phyloP scores from a whole-genome alignment of 805 yeast genomes.

The Blastobotrys chiropterorum region DNA sequence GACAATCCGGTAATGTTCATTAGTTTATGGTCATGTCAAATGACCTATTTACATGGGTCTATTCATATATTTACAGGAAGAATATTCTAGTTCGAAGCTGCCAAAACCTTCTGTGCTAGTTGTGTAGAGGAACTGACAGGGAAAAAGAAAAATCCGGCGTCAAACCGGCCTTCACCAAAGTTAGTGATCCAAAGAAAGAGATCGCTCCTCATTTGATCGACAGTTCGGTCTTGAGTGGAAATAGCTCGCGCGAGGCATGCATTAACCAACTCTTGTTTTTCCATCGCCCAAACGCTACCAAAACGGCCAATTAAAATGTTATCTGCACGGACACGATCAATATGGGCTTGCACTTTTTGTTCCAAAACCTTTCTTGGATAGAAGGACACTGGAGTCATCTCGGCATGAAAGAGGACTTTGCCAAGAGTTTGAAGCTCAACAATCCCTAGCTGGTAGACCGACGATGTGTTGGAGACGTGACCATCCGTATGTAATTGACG shows the following conservation, averaged over 20 bases:
- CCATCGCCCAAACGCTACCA: conserved; percentile 44
- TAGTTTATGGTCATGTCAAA: too few species aligned
- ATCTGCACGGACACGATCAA: conserved; percentile 46
- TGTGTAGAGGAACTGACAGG: too few species aligned
- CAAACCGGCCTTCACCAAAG: conserved; percentile 16
- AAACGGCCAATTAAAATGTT: conserved; percentile 38
- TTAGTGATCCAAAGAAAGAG: conserved; percentile 18
- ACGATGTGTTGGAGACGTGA: conserved; percentile 6
- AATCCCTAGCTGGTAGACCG: conserved; percentile 15
- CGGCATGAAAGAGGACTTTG: conserved; percentile 17
- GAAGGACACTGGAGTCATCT: conserved; percentile 20
- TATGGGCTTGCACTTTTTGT: conserved; percentile 35
- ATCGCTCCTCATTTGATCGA: conserved; percentile 10
- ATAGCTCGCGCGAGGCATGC: conserved; percentile 51
- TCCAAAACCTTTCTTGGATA: conserved; percentile 38
- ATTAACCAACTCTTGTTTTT: conserved; percentile 39
- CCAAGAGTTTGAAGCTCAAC: conserved; percentile 16
- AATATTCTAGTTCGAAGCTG: too few species aligned
- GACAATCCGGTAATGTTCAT: too few species aligned
- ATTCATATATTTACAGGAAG: too few species aligned
- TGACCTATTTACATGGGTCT: too few species aligned
- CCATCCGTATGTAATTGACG: conserved; percentile 1
- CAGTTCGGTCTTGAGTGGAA: conserved; percentile 3
- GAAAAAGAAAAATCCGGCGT: conserved; percentile 19
- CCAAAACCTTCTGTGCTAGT: too few species aligned